Percentiles rank a stretch among this genome's conserved stretches.
These are phyloP conservation scores for Fusarium burgessii DNA, from an alignment of 2,329 filamentous ascomycete genomes.

Conservation along the genomic window DNA sequence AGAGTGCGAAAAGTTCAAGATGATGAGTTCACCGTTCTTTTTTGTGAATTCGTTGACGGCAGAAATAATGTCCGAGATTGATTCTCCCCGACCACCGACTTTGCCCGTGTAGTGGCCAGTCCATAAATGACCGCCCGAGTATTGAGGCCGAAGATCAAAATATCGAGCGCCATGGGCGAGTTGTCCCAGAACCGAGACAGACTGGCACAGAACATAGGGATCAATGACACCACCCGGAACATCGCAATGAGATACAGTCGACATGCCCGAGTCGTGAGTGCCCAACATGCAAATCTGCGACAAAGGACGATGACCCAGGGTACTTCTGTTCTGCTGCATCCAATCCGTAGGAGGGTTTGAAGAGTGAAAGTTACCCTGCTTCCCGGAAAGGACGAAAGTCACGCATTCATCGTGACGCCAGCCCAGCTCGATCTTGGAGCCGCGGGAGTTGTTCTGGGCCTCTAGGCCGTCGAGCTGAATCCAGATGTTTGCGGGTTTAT, in stretches of 20 bases:
- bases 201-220: slow-evolving; percentile 15
- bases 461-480: not conserved
- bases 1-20: slow-evolving; percentile 17
- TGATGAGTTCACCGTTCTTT: not conserved
- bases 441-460: not conserved
- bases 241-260: slow-evolving; percentile 1
- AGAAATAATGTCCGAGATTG: not conserved
- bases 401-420: slow-evolving; percentile 17
- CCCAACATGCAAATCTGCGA: slow-evolving; percentile 14
- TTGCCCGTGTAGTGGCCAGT: slow-evolving; percentile 7
- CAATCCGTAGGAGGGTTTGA: slow-evolving; percentile 8
- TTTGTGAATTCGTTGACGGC: slow-evolving; percentile 8
- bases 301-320: not conserved
- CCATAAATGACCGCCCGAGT: slow-evolving; percentile 6
- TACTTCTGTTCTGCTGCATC: slow-evolving; percentile 15
- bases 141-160: slow-evolving; percentile 12
- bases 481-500: slow-evolving; percentile 15
- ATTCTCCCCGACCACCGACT: slow-evolving; percentile 11
- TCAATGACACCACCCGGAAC: not conserved
- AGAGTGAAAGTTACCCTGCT: not conserved
- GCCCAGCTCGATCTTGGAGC: slow-evolving; percentile 10
- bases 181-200: not conserved
- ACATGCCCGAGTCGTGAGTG: slow-evolving; percentile 21
- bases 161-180: not conserved
- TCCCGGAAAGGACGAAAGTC: slow-evolving; percentile 12